Conservation (phyloP, 345 rosid species). For the Carallia pectinifolia region DNA sequence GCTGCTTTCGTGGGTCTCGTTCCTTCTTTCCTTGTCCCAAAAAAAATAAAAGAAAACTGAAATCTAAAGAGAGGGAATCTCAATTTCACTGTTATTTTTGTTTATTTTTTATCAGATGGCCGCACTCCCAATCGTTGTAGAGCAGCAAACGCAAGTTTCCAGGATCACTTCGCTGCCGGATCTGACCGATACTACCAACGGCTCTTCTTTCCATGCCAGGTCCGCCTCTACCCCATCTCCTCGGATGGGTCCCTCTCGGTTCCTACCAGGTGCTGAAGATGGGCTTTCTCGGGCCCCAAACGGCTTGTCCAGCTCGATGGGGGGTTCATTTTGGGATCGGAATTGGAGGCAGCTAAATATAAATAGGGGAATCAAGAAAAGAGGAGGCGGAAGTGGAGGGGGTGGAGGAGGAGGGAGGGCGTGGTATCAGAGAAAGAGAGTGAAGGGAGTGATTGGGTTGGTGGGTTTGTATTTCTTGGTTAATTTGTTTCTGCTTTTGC, state of each 20-base stretch:
- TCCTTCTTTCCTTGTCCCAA: neutral
- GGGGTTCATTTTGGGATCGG: constrained; percentile 32
- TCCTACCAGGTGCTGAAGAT: neutral
- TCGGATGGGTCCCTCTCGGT: neutral
- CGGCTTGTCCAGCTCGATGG: constrained; percentile 23
- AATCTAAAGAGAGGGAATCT: neutral
- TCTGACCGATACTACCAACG: neutral
- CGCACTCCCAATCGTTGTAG: neutral
- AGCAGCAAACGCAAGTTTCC: neutral
- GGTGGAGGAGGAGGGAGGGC: constrained; percentile 34
- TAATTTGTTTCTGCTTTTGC: constrained; percentile 70
- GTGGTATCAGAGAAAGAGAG: constrained; percentile 49
- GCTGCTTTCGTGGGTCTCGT: neutral
- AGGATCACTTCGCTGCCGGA: neutral
- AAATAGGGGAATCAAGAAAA: constrained; percentile 41
- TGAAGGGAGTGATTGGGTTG: constrained; percentile 51
- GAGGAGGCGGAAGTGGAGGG: constrained; percentile 37
- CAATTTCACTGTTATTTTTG: neutral
- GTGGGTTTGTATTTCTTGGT: constrained; percentile 63
- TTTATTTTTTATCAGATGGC: neutral
- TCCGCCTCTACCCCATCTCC: constrained; percentile 14
- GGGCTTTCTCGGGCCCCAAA: neutral
- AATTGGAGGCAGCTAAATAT: constrained; percentile 26
- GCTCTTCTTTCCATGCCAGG: neutral
- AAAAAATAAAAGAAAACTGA: neutral